Percentiles rank a stretch among this genome's conserved stretches.
Evolutionary conservation across 176 grass and related monocot genomes (phyloP).

Genomic region (Hordeum vulgare): MorexV3_pseudomolecules_assembly NC_058519.1:653593537-653594036

Average conservation of each 20-base stretch:
- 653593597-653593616: constrained; percentile 36
- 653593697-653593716: constrained; percentile 61
- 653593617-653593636: constrained; percentile 29
- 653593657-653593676: constrained; percentile 24
- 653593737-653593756: too few species aligned
- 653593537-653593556: not conserved
- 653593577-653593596: constrained; percentile 48
- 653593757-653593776: too few species aligned
- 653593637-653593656: constrained; percentile 40
- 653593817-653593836: too few species aligned
- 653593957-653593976: not conserved
- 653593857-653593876: too few species aligned
- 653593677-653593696: constrained; percentile 26
- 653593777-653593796: too few species aligned
- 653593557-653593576: constrained; percentile 25
- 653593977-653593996: not conserved
- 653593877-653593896: too few species aligned
- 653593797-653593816: too few species aligned
- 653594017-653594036: too few species aligned
- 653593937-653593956: not conserved
- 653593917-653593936: too few species aligned
- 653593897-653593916: too few species aligned
- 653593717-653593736: constrained; percentile 26
- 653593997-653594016: constrained; percentile 9
- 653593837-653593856: too few species aligned